Base-by-base conservation (phyloP, 176 grass and related monocot genomes). In the Secale cereale region DNA sequence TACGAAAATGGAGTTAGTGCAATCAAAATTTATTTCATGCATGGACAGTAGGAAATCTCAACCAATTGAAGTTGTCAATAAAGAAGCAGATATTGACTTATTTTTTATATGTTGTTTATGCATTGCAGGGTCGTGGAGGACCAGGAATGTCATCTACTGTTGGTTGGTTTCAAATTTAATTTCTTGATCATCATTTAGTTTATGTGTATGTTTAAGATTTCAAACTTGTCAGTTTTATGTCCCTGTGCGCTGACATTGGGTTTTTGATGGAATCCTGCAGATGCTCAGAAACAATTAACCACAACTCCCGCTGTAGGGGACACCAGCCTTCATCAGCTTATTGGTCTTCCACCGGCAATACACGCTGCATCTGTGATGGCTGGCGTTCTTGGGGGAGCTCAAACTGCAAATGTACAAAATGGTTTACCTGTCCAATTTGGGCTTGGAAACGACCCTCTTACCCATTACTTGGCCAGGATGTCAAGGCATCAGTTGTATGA, bases 111-210 rank as follows among this genome's bases (percentile, higher is more conserved):
- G 19, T 85, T 25, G 19, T 85, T 81, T 70, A 30, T 84, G 65
- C 35, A 71, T 96, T 98, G 35, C 86, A 99, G 97, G 91, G 97
- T 80, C 94, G 94, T 86, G 97, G 97, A 79, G 97, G 97, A 92
- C 97, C 97, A 70, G 97, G 97, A 40, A 92, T 94, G 85, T 46
- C 86, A 90, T 87, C 93, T 89, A 92, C 36, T 71, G 80, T 80
- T 87, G 97, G 91, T 92, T 82, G 74, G 84, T 75, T 65, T 71
- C 74, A 54, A 40, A 40, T 40, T 40, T 40, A 10, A 54, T 59
- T 83, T 83, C 48, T 70, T 67, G 8, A 82, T 78, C 29, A 75
- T 59, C 67, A 70, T 61, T 63, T 29, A 60, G 40, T 82, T 87
- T 76, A 31, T 85, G 32, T 68, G 31, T 63, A 59, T 67, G 37